Evolutionary conservation across 306 rosid species (phyloP), one percentile per base, ranked within the genome.

Genomic region (Gynostemma pentaphyllum): DNA sequence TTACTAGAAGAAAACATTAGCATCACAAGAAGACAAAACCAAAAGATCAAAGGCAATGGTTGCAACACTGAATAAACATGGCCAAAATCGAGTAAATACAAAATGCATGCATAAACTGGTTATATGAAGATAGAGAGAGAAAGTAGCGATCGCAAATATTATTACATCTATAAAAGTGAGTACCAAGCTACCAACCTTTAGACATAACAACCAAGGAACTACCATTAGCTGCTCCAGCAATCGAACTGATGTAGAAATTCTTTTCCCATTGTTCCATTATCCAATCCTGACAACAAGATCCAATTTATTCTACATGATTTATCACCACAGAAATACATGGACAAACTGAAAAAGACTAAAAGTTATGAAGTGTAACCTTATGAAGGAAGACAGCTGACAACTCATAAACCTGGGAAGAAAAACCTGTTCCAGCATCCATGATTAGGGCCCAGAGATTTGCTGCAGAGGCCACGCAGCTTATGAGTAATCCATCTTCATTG

Each of bases 241-340:
- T 89, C 21, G 97, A 84, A 81, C 97, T 89, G 66, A 89, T 89
- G 42, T 89, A 89, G 69, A 75, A 89, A 72, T 87, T 89, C 76
- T 89, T 89, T 73, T 89, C 97, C 97, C 97, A 89, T 46, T 89
- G 97, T 46, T 89, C 97, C 95, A 87, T 86, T 64, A 89, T 89
- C 97, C 97, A 89, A 72, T 89, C 97, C 97, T 89, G 84, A 70
- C 44, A 62, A 67, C 57, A 66, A n/a, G n/a, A 74, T 65, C 72
- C 51, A 56, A 52, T 41, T 42, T 44, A 51, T 68, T 51, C 28
- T 7, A 28, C 49, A 23, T 45, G 16, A 74, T 69, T 56, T 8
- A 39, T 37, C 66, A 61, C 36, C 7, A 22, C 0, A 61, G 7
- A 23, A 41, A 13, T 40, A 40, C 21, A 61, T 3, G 37, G 37